A percentile compares a stretch with the other conserved stretches of the same genome.
Conservation (phyloP, 345 rosid genomes). For the Pugionium dolabratum region DNA sequence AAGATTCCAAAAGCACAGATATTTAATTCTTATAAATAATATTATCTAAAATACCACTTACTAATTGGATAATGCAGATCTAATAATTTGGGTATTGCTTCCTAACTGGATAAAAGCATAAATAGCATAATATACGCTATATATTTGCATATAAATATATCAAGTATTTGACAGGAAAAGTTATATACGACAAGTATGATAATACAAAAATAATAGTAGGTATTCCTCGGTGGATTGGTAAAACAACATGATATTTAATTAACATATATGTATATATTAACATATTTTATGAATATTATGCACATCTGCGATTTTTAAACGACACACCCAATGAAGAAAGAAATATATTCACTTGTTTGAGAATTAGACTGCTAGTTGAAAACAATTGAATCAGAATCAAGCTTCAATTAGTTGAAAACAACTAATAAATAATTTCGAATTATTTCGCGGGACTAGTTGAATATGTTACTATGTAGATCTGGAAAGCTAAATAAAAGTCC, state of each 20-base stretch:
- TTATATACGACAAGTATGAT: slow-evolving; percentile 7
- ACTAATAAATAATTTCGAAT: too few relatives aligned
- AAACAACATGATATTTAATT: not conserved
- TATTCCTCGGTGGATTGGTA: slow-evolving; percentile 4
- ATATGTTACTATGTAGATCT: slow-evolving; percentile 18
- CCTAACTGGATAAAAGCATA: slow-evolving; percentile 21
- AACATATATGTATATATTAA: too few relatives aligned
- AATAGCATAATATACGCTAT: not conserved
- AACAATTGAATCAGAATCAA: too few relatives aligned
- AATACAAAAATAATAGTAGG: slow-evolving; percentile 14
- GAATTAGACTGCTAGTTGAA: too few relatives aligned
- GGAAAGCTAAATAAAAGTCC: slow-evolving; percentile 10
- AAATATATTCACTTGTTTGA: too few relatives aligned
- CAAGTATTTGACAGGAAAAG: not conserved
- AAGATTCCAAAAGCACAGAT: slow-evolving; percentile 18
- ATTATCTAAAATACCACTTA: slow-evolving; percentile 27
- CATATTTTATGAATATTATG: too few relatives aligned
- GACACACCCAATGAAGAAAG: too few relatives aligned
- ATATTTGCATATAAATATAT: not conserved
- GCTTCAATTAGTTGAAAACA: too few relatives aligned
- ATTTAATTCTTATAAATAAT: slow-evolving; percentile 17
- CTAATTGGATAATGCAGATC: slow-evolving; percentile 31
- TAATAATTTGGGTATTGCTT: slow-evolving; percentile 23
- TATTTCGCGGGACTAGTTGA: not conserved
- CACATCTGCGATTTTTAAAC: too few relatives aligned